phyloP scores from a whole-genome alignment of 192 early-diverging fungal species.

The Coemansia sp. region DNA sequence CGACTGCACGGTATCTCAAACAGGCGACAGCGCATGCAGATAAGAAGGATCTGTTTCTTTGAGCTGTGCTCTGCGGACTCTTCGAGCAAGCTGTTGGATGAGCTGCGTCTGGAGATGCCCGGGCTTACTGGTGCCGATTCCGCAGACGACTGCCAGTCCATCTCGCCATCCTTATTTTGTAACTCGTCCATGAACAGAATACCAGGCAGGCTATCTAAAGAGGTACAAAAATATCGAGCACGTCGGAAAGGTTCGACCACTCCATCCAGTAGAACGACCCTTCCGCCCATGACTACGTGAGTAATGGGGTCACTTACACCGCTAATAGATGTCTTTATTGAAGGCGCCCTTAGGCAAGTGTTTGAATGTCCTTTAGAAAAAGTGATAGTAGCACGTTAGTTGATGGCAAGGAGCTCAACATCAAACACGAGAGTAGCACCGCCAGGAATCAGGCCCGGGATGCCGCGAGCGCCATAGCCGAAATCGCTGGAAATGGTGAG shows the following conservation, averaged over 20 bases:
- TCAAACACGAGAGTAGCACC: constrained; percentile 83
- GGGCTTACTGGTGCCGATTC: background rate
- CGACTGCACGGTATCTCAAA: constrained; percentile 14
- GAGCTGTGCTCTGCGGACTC: background rate
- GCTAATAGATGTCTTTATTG: background rate
- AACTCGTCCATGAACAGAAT: background rate
- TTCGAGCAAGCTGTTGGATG: background rate
- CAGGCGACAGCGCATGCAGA: constrained; percentile 40
- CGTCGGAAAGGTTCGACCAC: background rate
- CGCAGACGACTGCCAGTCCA: constrained; percentile 3
- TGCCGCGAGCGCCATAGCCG: constrained; percentile 79
- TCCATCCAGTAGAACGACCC: background rate
- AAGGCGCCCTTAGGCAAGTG: background rate
- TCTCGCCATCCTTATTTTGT: background rate
- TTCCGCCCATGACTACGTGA: background rate
- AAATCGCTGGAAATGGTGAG: constrained; percentile 82
- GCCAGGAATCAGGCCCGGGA: constrained; percentile 77
- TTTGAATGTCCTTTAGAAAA: background rate
- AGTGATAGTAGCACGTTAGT: constrained; percentile 19
- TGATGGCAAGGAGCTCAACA: constrained; percentile 72
- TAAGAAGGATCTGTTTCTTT: background rate
- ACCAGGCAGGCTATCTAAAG: background rate
- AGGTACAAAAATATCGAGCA: background rate
- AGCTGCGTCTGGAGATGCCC: background rate
- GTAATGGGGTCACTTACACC: background rate